Evolutionary conservation across 768 basidiomycete genomes (phyloP), one percentile per base, ranked within the genome.

Genomic region (Crassisporium funariophilum): DNA sequence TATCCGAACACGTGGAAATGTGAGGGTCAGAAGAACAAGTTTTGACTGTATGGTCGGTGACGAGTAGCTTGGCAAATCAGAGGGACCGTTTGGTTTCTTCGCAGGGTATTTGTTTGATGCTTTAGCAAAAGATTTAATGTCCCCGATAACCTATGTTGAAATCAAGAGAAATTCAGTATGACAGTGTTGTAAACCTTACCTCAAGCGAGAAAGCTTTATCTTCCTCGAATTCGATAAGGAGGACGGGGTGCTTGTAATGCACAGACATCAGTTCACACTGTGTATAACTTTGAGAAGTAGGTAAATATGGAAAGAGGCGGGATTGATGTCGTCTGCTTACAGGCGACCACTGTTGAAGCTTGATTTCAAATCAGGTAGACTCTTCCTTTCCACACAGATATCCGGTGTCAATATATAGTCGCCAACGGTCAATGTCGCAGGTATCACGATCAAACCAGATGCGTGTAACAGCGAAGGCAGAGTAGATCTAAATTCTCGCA

Each of bases 261-360:
- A 86, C 86, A 0, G 90, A 93, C 95, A 99, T 98, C 16, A 91
- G 64, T 67, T 98, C 95, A 70, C 95, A 98, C 61, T 99, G 97
- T 0, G 93, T 90, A 63, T 95, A 97, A 49, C 95, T 98, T 55
- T 2, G 16, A 35, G 12, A 36, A 8, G 54, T 41, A 6, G 19
- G 36, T 10, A 23, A 22, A 10, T 2, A 33, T 41, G 10, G 33
- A 25, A 34, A 36, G 15, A 16, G 3, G n/a, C 29, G n/a, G 29
- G 29, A 11, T 5, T 11, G n/a, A 31, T 7, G 12, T 13, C 29
- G 15, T 16, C 13, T 10, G 78, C 92, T 72, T 55, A 97, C 97
- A 99, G 66, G 45, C 97, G 76, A 12, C 95, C 95, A 58, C 85
- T 95, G 47, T 87, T 93, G 64, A 98, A 95, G 73, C 91, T 95